Percentiles rank a stretch among this genome's conserved stretches.
These are phyloP conservation scores for Toxicodendron radicans DNA, from an alignment of 345 rosid species.

Conservation along the genomic window DNA sequence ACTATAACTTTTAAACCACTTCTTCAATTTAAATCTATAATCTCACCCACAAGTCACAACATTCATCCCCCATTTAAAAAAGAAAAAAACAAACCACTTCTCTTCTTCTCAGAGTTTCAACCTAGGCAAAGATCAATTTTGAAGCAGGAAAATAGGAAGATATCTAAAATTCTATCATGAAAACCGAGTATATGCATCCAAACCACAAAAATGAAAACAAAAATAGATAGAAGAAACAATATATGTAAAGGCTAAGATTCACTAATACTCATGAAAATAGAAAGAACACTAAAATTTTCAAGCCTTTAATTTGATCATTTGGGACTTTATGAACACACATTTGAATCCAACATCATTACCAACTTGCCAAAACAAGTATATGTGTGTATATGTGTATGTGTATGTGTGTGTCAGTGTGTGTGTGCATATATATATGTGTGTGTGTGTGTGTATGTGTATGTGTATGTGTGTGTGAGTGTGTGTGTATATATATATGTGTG, in stretches of 20 bases:
- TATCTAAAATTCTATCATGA: not conserved
- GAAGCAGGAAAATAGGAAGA: not conserved
- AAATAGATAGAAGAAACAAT: not conserved
- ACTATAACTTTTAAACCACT: no score
- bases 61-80: no score
- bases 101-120: conserved; percentile 15
- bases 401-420: no score
- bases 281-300: not conserved
- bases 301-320: not conserved
- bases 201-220: not conserved
- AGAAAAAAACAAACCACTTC: no score
- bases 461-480: no score
- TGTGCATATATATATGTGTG: no score
- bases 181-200: not conserved
- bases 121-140: conserved; percentile 17
- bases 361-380: not conserved
- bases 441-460: no score
- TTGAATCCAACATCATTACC: not conserved
- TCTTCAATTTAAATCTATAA: no score
- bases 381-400: no score
- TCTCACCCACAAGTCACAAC: no score
- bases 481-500: no score
- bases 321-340: not conserved
- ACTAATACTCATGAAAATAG: no score
- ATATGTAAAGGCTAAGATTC: not conserved